phyloP scores from a whole-genome alignment of 2,329 filamentous ascomycete genomes.

The Myriosclerotinia duriaeana region DNA sequence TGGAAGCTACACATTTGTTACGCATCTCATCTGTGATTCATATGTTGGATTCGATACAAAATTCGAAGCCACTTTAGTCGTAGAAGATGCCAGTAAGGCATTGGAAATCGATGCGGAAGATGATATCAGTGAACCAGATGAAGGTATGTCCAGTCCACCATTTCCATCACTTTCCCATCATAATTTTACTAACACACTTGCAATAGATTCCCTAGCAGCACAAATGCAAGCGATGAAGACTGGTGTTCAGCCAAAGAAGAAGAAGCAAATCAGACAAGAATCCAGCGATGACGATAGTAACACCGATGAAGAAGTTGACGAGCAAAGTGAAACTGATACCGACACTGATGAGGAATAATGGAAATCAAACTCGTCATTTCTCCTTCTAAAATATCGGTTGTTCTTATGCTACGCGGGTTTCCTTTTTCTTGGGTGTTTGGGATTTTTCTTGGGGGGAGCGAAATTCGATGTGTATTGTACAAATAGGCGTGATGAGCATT shows the following conservation, averaged over 20 bases:
- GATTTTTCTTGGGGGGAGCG: constrained; percentile 13
- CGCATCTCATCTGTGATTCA: constrained; percentile 91
- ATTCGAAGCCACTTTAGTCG: constrained; percentile 82
- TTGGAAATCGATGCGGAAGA: constrained; percentile 79
- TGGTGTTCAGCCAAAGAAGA: constrained; percentile 59
- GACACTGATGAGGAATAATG: constrained; percentile 47
- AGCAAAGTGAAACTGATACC: constrained; percentile 66
- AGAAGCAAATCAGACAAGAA: constrained; percentile 58
- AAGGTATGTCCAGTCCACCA: constrained; percentile 64
- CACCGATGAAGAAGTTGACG: constrained; percentile 65
- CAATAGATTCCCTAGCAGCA: constrained; percentile 78
- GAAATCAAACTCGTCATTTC: not conserved
- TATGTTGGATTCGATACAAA: constrained; percentile 94
- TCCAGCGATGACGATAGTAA: constrained; percentile 75
- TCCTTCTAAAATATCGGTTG: not conserved
- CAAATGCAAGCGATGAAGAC: constrained; percentile 88
- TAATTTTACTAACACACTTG: not conserved
- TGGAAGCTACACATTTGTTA: constrained; percentile 90
- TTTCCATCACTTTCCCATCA: not conserved
- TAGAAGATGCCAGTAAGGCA: constrained; percentile 86
- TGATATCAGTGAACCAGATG: constrained; percentile 96
- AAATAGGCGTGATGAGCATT: constrained; percentile 22
- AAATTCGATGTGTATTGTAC: constrained; percentile 9
- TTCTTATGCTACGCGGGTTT: constrained; percentile 9
- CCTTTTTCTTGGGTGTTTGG: constrained; percentile 22